Percentiles rank a stretch among this genome's conserved stretches.
Conservation (phyloP, 768 basidiomycete genomes). For the Sarcomyxa edulis region DNA sequence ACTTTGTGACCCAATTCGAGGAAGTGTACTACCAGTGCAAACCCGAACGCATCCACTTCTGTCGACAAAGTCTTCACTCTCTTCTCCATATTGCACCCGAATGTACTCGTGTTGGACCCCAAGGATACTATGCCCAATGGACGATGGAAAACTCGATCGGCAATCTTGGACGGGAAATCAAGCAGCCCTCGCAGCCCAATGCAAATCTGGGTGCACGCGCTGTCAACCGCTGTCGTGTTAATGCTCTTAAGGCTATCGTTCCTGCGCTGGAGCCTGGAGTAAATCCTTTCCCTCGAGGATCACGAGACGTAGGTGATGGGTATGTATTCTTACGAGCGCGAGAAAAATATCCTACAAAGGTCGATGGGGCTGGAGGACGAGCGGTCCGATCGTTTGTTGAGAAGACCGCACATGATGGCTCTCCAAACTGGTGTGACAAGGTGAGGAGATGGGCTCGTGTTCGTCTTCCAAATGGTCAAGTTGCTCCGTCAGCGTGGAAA, state of each 20-base stretch:
- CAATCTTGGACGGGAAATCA: slow-evolving; percentile 5
- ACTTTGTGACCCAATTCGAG: slow-evolving; percentile 6
- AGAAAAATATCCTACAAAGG: neutral
- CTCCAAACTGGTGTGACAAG: neutral
- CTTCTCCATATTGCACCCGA: slow-evolving; percentile 7
- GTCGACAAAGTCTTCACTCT: slow-evolving; percentile 5
- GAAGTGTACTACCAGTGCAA: slow-evolving; percentile 6
- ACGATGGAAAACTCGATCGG: slow-evolving; percentile 6
- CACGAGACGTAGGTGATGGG: neutral
- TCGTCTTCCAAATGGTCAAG: slow-evolving; percentile 18
- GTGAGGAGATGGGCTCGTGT: slow-evolving; percentile 15
- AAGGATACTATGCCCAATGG: slow-evolving; percentile 2
- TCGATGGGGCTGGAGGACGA: neutral
- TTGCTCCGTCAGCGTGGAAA: slow-evolving; percentile 15
- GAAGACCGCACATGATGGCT: neutral
- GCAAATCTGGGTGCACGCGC: slow-evolving; percentile 6
- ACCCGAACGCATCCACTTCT: slow-evolving; percentile 3
- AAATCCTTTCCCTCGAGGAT: neutral
- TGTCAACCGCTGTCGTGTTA: slow-evolving; percentile 2
- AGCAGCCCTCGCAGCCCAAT: slow-evolving; percentile 7
- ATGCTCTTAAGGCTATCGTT: slow-evolving; percentile 6
- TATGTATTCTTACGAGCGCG: slow-evolving; percentile 1
- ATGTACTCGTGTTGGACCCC: neutral
- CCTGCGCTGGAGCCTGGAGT: slow-evolving; percentile 3
- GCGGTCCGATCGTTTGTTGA: neutral